A percentile compares a stretch with the other conserved stretches of the same genome.
Conservation (phyloP, 2,329 filamentous ascomycete genomes). For the Emydomyces testavorans region DNA sequence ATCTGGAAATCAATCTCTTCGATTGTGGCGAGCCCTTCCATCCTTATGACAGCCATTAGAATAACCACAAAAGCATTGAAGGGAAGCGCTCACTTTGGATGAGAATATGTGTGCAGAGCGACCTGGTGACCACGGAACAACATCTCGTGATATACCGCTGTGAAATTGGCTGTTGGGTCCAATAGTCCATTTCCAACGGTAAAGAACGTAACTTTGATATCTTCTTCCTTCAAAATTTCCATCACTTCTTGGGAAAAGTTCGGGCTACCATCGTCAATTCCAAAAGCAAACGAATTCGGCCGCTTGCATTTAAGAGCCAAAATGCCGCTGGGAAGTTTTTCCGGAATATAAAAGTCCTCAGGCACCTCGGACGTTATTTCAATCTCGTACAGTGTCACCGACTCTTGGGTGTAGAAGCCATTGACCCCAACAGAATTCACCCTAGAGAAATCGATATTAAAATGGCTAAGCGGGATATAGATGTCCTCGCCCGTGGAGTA, state of each 20-base stretch:
- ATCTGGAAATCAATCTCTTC: slow-evolving; percentile 32
- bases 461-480: slow-evolving; percentile 57
- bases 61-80: background rate
- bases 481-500: slow-evolving; percentile 48
- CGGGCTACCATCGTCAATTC: slow-evolving; percentile 58
- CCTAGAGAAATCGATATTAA: slow-evolving; percentile 48
- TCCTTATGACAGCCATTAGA: slow-evolving; percentile 20
- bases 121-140: slow-evolving; percentile 52
- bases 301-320: slow-evolving; percentile 54
- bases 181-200: slow-evolving; percentile 54
- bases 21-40: slow-evolving; percentile 27
- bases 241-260: slow-evolving; percentile 49
- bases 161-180: slow-evolving; percentile 49
- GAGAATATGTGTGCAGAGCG: slow-evolving; percentile 56
- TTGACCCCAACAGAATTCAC: slow-evolving; percentile 51
- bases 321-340: slow-evolving; percentile 50
- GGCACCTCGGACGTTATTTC: slow-evolving; percentile 51
- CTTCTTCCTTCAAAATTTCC: slow-evolving; percentile 48
- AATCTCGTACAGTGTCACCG: slow-evolving; percentile 44
- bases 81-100: slow-evolving; percentile 42
- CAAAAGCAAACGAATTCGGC: slow-evolving; percentile 60
- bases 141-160: slow-evolving; percentile 54
- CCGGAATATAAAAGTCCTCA: slow-evolving; percentile 41
- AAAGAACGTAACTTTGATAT: slow-evolving; percentile 59
- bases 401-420: slow-evolving; percentile 48